Evolutionary conservation across 441 rosid genomes (phyloP).

Genomic region (Isatis lusitanica): DNA sequence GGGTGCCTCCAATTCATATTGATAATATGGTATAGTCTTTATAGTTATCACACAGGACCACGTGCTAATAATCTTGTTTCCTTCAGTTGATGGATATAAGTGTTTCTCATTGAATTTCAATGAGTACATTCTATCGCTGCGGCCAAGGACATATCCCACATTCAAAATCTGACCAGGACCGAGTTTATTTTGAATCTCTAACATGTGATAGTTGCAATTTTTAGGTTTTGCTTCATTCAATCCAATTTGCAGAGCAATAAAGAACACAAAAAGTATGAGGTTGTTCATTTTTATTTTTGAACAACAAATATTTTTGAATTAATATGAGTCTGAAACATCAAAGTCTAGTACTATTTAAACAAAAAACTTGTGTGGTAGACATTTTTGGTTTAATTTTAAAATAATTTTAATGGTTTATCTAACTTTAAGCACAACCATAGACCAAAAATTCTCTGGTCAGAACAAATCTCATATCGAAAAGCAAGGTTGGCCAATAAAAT

Average conservation of each 20-base stretch:
- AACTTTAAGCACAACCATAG: too few species aligned
- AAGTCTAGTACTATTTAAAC: not conserved
- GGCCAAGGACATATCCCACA: too few species aligned
- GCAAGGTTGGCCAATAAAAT: too few species aligned
- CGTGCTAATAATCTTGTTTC: too few species aligned
- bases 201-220: not conserved
- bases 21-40: too few species aligned
- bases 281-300: not conserved
- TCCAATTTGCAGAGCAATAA: not conserved
- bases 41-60: too few species aligned
- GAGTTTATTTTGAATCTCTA: not conserved
- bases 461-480: too few species aligned
- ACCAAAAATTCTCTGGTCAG: too few species aligned
- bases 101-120: not conserved
- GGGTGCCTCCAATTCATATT: not conserved
- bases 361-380: not conserved
- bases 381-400: not conserved
- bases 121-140: too few species aligned
- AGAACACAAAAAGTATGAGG: not conserved
- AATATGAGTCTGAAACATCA: not conserved
- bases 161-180: not conserved
- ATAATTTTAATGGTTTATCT: not conserved
- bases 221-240: not conserved
- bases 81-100: too few species aligned
- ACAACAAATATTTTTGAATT: not conserved